Evolutionary conservation across 306 rosid genomes (phyloP).

Genomic region (Acmispon strigosus): DNA sequence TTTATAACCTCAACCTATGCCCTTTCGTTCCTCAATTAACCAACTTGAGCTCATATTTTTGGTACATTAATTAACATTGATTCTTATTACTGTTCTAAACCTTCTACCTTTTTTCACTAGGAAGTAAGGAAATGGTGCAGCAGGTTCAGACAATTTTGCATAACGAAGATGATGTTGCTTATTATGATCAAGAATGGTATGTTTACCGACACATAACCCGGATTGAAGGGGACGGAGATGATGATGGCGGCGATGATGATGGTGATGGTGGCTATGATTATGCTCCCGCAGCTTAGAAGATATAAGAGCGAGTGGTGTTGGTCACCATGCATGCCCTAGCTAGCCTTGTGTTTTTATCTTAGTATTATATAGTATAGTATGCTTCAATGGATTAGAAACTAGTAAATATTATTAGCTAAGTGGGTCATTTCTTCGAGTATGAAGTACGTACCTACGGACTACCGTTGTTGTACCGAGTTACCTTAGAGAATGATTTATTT

Average conservation of each 20-base stretch:
- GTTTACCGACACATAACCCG: background rate
- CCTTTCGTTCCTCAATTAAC: background rate
- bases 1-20: background rate
- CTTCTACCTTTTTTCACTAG: background rate
- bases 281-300: constrained; percentile 23
- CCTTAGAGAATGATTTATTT: too few relatives aligned
- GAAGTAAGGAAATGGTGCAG: background rate
- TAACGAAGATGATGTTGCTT: background rate
- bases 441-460: too few relatives aligned
- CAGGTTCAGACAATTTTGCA: too few relatives aligned
- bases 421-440: too few relatives aligned
- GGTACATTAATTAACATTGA: background rate
- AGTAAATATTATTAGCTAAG: too few relatives aligned
- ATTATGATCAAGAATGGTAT: background rate
- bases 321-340: too few relatives aligned
- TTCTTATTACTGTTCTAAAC: background rate
- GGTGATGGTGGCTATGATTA: constrained; percentile 12
- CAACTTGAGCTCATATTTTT: background rate
- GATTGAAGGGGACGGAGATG: constrained; percentile 20
- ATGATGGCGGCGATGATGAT: constrained; percentile 1
- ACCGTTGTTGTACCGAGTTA: too few relatives aligned
- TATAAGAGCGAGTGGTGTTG: background rate
- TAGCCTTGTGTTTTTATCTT: too few relatives aligned
- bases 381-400: too few relatives aligned
- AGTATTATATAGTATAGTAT: too few relatives aligned